Evolutionary conservation across 495 filamentous ascomycete genomes (phyloP).

Genomic region (Tuber aestivum): DNA sequence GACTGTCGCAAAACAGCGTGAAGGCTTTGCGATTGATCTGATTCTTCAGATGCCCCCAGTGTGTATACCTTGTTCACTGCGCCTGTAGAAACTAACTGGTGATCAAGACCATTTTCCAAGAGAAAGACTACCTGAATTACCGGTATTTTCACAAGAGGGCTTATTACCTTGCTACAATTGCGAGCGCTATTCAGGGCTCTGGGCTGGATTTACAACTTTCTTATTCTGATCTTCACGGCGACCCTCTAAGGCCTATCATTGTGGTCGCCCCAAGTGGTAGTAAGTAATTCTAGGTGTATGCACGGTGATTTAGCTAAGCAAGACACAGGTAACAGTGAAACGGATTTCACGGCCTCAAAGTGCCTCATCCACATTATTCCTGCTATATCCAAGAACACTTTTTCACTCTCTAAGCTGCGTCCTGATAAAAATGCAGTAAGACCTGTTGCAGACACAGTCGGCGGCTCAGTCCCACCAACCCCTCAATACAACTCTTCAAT

Average conservation of each 20-base stretch:
- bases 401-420: conserved; percentile 60
- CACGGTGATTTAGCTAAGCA: not conserved
- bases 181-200: conserved; percentile 58
- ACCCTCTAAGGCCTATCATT: conserved; percentile 69
- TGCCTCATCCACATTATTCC: conserved; percentile 73
- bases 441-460: conserved; percentile 43
- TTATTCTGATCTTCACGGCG: conserved; percentile 55
- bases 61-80: conserved; percentile 18
- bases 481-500: conserved; percentile 86
- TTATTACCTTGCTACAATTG: conserved; percentile 79
- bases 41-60: conserved; percentile 72
- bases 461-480: conserved; percentile 51
- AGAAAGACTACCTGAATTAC: conserved; percentile 90
- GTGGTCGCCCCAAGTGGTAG: conserved; percentile 48
- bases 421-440: conserved; percentile 68
- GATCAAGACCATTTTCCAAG: conserved; percentile 61
- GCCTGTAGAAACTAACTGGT: conserved; percentile 12
- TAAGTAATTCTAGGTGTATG: conserved; percentile 12
- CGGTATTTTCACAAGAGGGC: conserved; percentile 93
- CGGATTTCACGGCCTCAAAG: conserved; percentile 43
- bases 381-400: conserved; percentile 58
- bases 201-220: conserved; percentile 27
- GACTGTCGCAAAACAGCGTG: conserved; percentile 60
- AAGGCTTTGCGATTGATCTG: conserved; percentile 63
- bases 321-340: conserved; percentile 29